Base-by-base conservation (phyloP, 257 asterid genomes). In the Marsdenia floribunda region DNA sequence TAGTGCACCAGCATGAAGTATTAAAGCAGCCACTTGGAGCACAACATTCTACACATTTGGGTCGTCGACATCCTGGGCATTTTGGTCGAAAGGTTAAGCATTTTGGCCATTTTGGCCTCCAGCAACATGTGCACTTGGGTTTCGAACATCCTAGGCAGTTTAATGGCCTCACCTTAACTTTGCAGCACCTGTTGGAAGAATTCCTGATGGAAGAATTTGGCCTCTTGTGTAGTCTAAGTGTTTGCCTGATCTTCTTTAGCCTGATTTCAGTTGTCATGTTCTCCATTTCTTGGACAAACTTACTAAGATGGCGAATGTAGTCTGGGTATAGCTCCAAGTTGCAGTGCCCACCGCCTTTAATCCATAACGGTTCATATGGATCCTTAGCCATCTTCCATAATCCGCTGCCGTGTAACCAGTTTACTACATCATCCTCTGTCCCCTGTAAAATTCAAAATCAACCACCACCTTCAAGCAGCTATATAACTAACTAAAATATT, bases 331-430 rank as follows among this genome's bases (percentile, higher is more conserved):
- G 97, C 88, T 95, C 99, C 82, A 95, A 83, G 88, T 95, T 95
- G 96, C 99, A 95, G 79, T 95, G 99, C 2, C 99, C 99, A 0
- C 99, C 99, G 24, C 99, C 99, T 85, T 90, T 90, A 58, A 95
- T 92, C 99, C 99, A 95, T 74, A 95, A 81, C 59, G 99, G 98
- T 74, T 95, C 99, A 11, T 89, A 95, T 5, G 98, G 96, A 69
- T 95, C 98, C 80, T 90, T 80, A 0, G 98, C 87, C 96, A 86
- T 86, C 80, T 93, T 84, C 97, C 98, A 95, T 70, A 95, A 74
- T 40, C 91, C 91, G 4, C 85, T 82, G 5, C 99, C 99, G 14
- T 95, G 99, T 77, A 92, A 77, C 93, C 97, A 92, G 77, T 81
- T 92, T 42, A 95, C 99, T 42, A 95, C 97, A 47, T 95, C 99